Conservation (phyloP, 805 yeast genomes). For the Ogataea nakhonphanomensis region DNA sequence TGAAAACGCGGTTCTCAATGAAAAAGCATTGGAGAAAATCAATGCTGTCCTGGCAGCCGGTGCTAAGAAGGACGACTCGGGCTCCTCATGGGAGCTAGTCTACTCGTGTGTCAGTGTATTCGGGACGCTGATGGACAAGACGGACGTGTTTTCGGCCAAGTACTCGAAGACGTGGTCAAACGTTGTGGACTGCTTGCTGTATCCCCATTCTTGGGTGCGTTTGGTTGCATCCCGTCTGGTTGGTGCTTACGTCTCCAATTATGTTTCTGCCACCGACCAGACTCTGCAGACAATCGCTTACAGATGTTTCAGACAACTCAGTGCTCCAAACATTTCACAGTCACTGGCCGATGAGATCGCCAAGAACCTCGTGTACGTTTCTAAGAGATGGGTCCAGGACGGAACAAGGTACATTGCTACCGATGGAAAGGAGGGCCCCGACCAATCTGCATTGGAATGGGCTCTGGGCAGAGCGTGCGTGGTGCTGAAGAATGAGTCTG, state of each 20-base stretch:
- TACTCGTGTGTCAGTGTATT: slow-evolving; percentile 58
- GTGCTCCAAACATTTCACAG: slow-evolving; percentile 71
- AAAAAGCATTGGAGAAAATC: slow-evolving; percentile 28
- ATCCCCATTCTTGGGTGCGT: slow-evolving; percentile 92
- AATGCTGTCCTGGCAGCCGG: slow-evolving; percentile 22
- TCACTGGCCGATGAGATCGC: slow-evolving; percentile 60
- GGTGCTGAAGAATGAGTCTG: slow-evolving; percentile 61
- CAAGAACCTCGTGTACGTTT: slow-evolving; percentile 60
- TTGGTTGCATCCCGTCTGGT: slow-evolving; percentile 58
- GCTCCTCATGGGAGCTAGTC: slow-evolving; percentile 71
- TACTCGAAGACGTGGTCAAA: slow-evolving; percentile 49
- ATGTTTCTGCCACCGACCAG: slow-evolving; percentile 35
- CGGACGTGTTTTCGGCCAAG: slow-evolving; percentile 38
- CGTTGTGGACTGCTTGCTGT: slow-evolving; percentile 56
- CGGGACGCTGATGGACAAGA: slow-evolving; percentile 18
- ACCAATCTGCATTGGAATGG: slow-evolving; percentile 49
- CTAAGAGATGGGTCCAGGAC: slow-evolving; percentile 57
- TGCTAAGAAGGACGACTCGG: slow-evolving; percentile 35
- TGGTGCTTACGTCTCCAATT: slow-evolving; percentile 44
- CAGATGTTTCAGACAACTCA: slow-evolving; percentile 70
- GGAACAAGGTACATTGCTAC: slow-evolving; percentile 35
- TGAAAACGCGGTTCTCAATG: slow-evolving; percentile 29
- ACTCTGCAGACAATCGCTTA: slow-evolving; percentile 62
- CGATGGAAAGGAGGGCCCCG: slow-evolving; percentile 24
- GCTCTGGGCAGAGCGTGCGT: slow-evolving; percentile 59